A percentile compares a stretch with the other conserved stretches of the same genome.
phyloP scores from a whole-genome alignment of 2,329 filamentous ascomycete genomes.

The Ascomycota sp. region DNA sequence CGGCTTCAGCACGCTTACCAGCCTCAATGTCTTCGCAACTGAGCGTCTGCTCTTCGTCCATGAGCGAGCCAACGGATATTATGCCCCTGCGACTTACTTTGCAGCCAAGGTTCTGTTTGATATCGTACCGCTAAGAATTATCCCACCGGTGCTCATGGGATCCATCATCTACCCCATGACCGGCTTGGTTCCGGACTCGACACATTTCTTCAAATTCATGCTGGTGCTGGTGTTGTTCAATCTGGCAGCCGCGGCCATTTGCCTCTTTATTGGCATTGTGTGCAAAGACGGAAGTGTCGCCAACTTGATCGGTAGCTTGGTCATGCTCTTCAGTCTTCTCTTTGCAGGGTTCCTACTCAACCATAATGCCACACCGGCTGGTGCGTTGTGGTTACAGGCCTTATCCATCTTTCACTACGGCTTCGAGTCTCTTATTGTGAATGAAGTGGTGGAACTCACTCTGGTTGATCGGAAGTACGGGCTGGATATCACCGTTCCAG shows the following conservation, averaged over 20 bases:
- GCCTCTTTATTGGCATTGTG: constrained; percentile 85
- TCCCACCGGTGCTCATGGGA: constrained; percentile 86
- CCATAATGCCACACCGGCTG: constrained; percentile 70
- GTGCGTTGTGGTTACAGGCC: constrained; percentile 74
- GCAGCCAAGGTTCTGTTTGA: constrained; percentile 94
- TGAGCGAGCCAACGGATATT: constrained; percentile 91
- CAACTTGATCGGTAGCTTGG: constrained; percentile 76
- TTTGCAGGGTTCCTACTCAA: constrained; percentile 90
- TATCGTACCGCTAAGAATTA: constrained; percentile 77
- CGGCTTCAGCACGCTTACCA: constrained; percentile 88
- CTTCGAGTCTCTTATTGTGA: constrained; percentile 90
- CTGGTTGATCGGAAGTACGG: constrained; percentile 89
- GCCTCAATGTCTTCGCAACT: constrained; percentile 75
- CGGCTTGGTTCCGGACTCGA: constrained; percentile 58
- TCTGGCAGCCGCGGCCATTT: constrained; percentile 77
- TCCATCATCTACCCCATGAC: constrained; percentile 97
- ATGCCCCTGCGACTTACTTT: constrained; percentile 83
- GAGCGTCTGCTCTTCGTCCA: constrained; percentile 80
- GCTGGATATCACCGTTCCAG: constrained; percentile 85
- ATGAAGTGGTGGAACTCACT: constrained; percentile 77
- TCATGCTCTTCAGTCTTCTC: constrained; percentile 91
- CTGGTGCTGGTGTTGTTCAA: constrained; percentile 89
- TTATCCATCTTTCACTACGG: constrained; percentile 96
- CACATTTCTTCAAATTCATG: constrained; percentile 78
- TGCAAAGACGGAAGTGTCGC: constrained; percentile 82